Conservation (phyloP, 768 basidiomycete genomes). For the Cystofilobasidium capitatum region DNA sequence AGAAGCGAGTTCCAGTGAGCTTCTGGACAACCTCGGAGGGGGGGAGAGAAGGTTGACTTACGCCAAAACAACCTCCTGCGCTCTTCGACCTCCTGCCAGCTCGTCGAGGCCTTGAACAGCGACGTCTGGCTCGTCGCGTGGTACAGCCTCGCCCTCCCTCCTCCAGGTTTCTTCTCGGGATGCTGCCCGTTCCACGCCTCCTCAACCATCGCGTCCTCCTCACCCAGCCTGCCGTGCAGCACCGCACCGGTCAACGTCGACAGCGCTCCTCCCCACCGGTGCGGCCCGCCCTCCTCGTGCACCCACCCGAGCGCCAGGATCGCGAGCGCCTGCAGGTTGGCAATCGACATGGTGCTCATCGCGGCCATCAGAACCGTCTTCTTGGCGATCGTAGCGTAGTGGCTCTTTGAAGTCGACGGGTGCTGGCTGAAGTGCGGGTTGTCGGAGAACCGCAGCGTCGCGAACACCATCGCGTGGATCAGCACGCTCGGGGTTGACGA, state of each 20-base stretch:
- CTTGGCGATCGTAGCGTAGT: constrained; percentile 35
- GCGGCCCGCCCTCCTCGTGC: constrained; percentile 38
- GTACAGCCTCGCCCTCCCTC: neutral
- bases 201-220: constrained; percentile 16
- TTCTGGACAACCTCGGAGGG: neutral
- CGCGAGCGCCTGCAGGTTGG: constrained; percentile 38
- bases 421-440: constrained; percentile 6
- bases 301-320: constrained; percentile 39
- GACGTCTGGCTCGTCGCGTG: constrained; percentile 33
- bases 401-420: constrained; percentile 22
- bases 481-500: constrained; percentile 12
- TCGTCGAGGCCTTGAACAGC: constrained; percentile 35
- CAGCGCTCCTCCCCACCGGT: constrained; percentile 37
- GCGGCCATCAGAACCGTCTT: constrained; percentile 37
- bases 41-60: neutral
- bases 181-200: neutral
- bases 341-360: constrained; percentile 37
- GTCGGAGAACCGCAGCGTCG: constrained; percentile 18
- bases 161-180: neutral
- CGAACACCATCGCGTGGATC: constrained; percentile 15
- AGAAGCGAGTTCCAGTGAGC: neutral
- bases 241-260: constrained; percentile 38
- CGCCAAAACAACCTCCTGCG: constrained; percentile 38
- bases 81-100: constrained; percentile 39
- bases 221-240: constrained; percentile 35